Evolutionary conservation across 2,329 filamentous ascomycete genomes (phyloP).

Genomic region (Penicillium thymicola): DNA sequence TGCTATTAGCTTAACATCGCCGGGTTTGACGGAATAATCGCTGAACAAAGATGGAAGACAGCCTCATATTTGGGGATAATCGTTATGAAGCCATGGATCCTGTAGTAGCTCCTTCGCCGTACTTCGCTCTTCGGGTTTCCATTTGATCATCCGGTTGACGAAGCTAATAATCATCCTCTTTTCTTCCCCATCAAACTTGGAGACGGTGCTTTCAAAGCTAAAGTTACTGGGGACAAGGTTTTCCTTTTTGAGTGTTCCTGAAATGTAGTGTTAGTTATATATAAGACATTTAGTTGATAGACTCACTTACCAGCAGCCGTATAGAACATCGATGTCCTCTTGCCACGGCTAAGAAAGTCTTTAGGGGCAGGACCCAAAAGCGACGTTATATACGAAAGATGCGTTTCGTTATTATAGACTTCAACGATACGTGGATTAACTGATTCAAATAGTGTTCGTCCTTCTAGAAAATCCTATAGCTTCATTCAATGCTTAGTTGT

Average conservation of each 20-base stretch:
- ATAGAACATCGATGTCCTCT: slow-evolving; percentile 19
- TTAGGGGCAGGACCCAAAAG: slow-evolving; percentile 29
- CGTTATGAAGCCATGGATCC: slow-evolving; percentile 32
- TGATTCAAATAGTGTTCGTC: slow-evolving; percentile 26
- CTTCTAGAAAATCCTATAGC: slow-evolving; percentile 34
- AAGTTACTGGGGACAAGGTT: slow-evolving; percentile 6
- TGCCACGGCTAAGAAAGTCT: slow-evolving; percentile 27
- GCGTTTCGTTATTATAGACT: slow-evolving; percentile 26
- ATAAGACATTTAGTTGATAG: neutral
- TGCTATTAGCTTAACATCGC: no score
- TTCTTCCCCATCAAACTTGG: slow-evolving; percentile 25
- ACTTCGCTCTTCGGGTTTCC: slow-evolving; percentile 32
- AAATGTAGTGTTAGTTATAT: neutral
- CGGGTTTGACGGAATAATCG: no score
- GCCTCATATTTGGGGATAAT: slow-evolving; percentile 3
- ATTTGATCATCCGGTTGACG: slow-evolving; percentile 31
- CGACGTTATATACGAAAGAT: slow-evolving; percentile 34
- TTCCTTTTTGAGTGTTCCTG: slow-evolving; percentile 11
- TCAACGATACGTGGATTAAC: slow-evolving; percentile 21
- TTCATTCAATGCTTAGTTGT: slow-evolving; percentile 9
- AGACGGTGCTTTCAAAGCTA: slow-evolving; percentile 16
- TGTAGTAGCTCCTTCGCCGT: slow-evolving; percentile 32
- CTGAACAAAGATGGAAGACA: no score
- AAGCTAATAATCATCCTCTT: slow-evolving; percentile 32
- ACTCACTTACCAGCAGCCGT: slow-evolving; percentile 6